Base-by-base conservation (phyloP, 2,329 filamentous ascomycete species). In the Aspergillus ruber region DNA sequence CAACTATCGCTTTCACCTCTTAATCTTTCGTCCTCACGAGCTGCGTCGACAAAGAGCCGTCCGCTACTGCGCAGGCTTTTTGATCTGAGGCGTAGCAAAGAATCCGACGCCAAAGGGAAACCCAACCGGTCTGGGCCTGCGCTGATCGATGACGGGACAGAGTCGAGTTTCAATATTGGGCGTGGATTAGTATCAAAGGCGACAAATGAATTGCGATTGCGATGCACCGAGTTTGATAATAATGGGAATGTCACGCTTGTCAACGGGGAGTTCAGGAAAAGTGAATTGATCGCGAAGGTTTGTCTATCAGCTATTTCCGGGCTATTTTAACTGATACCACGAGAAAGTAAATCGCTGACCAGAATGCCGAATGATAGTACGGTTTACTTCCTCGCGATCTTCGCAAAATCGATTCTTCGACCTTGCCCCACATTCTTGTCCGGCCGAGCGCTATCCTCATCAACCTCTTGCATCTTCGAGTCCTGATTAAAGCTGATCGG, bases 231-330 rank as follows among this genome's bases (percentile, higher is more conserved):
- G 68, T 88, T 97, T 50, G 90, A 97, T 60, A 89, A 90, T 66
- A 82, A 88, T 61, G 93, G 93, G 36, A 86, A 94, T 59, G 90
- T 96, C 21, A 94, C 91, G 17, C 75, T 97, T 49, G 86, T 95
- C 17, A 94, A 94, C 64, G 89, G 90, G 50, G 93, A 97, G 68
- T 97, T 96, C 70, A 94, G 93, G 73, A 98, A 98, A 77, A 93
- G 84, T 61, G 93, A 98, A 72, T 76, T 98, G 42, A 97, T 96
- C 67, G 90, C 90, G 45, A 96, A 93, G 78, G 88, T 90, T 69
- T 45, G 68, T 62, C 56, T 55, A 27, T n/a, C 25, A 12, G 25
- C 13, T 23, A n/a, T 10, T 17, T 29, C 17, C n/a, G 41, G 20
- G n/a, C 10, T 17, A 21, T 20, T 7, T 4, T 3, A 42, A 42